phyloP scores from a whole-genome alignment of 352 stramenopile genomes.

The Phytophthora capsici region DNA sequence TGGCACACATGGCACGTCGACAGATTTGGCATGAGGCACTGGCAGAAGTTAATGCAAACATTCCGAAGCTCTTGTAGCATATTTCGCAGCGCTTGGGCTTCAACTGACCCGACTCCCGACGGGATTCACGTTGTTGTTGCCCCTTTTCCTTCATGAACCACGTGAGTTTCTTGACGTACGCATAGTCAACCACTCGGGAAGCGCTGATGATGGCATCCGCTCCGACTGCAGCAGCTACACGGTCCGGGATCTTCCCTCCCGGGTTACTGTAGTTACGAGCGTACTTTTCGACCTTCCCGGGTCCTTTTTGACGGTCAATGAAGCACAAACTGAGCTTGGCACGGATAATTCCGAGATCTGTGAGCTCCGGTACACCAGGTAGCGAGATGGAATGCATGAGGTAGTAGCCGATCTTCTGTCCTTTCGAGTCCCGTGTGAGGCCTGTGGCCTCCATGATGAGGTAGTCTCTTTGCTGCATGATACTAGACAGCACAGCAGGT shows the following conservation, averaged over 20 bases:
- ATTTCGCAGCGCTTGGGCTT: slow-evolving; percentile 37
- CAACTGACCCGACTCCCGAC: slow-evolving; percentile 5
- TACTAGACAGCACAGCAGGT: slow-evolving; percentile 20
- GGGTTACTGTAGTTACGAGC: slow-evolving; percentile 44
- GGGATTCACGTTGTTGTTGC: slow-evolving; percentile 2
- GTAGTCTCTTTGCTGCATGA: slow-evolving; percentile 50
- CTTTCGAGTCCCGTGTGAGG: slow-evolving; percentile 26
- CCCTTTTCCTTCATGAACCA: slow-evolving; percentile 43
- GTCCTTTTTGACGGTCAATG: slow-evolving; percentile 37
- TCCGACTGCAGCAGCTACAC: slow-evolving; percentile 26
- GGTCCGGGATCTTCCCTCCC: slow-evolving; percentile 35
- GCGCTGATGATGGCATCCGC: slow-evolving; percentile 32
- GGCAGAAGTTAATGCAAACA: slow-evolving; percentile 19
- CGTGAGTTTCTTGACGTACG: slow-evolving; percentile 54
- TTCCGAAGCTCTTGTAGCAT: slow-evolving; percentile 20
- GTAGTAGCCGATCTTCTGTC: slow-evolving; percentile 39
- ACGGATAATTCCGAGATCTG: slow-evolving; percentile 47
- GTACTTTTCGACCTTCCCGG: slow-evolving; percentile 45
- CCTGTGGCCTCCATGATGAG: slow-evolving; percentile 37
- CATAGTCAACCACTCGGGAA: slow-evolving; percentile 43
- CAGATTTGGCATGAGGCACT: slow-evolving; percentile 53
- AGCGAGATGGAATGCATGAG: slow-evolving; percentile 52
- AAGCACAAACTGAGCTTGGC: slow-evolving; percentile 49
- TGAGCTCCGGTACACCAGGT: slow-evolving; percentile 28
- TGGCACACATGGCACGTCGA: slow-evolving; percentile 44